Base-by-base conservation (phyloP, 306 rosid genomes). In the Malus domestica region DNA sequence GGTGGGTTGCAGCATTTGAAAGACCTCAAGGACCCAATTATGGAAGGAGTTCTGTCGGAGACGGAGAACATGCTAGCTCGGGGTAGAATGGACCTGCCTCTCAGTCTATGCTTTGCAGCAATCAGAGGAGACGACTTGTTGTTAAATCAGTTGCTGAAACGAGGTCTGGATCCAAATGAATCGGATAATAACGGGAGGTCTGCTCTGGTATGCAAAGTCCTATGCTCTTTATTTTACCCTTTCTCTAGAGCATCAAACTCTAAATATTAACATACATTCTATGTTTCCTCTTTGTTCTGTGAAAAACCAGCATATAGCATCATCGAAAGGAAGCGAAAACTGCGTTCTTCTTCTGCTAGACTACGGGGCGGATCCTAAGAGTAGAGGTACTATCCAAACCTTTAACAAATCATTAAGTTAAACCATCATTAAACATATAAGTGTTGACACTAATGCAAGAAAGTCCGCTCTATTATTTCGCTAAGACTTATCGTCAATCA, bases 51-150 rank as follows among this genome's bases (percentile, higher is more conserved):
- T 80, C 74, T 96, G 77, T 68, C 68, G 82, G 97, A 93, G 85
- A 89, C 90, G 10, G 93, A 92, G 89, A 89, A 83, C 87, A 89
- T 96, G 97, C 80, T 96, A 55, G 90, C 97, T 80, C 88, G 88
- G 65, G 98, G 99, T 25, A 84, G 88, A 73, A 60, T 92, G 98
- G 96, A 87, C 82, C 80, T 92, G 63, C 98, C 99, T 12, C 88
- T 96, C 13, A 89, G 97, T 84, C 88, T 92, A 4, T 90, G 93
- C 73, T 90, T 95, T 73, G 97, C 98, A 57, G 89, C 97, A 76
- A 65, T 62, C 54, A 87, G 96, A 74, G 98, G 97, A 64, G 96
- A 95, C 83, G 96, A 92, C 77, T 84, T 83, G n/a, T 70, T 95
- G 83, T 54, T 95, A 80, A 87, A 92, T 67, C 91, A 88, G 72